A percentile compares a stretch with the other conserved stretches of the same genome.
Evolutionary conservation across 1,284 basidiomycete species (phyloP).

Genomic region (Ceratobasidium sp.): DNA sequence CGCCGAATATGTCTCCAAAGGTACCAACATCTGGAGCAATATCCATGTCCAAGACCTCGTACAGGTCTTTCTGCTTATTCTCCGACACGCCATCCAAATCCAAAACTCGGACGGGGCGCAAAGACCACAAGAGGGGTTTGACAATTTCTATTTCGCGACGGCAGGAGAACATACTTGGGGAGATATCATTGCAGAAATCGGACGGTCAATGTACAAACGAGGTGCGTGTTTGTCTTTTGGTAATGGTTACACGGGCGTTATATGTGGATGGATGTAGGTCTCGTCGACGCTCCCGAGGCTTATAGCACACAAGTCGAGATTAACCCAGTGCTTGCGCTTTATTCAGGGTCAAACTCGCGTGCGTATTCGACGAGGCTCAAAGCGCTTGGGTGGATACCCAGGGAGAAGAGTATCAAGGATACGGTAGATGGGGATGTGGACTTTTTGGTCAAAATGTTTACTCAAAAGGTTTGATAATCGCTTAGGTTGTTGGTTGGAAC

Average conservation of each 20-base stretch:
- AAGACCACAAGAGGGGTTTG: neutral
- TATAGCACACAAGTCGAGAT: neutral
- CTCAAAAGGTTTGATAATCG: neutral
- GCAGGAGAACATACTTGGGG: neutral
- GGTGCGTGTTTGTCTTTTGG: neutral
- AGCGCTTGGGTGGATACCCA: conserved; percentile 6
- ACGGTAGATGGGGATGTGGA: conserved; percentile 3
- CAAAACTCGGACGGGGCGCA: neutral
- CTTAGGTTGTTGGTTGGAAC: neutral
- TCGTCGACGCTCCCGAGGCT: neutral
- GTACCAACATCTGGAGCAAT: conserved; percentile 18
- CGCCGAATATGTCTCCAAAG: conserved; percentile 1
- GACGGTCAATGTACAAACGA: neutral
- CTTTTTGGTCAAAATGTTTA: conserved; percentile 1
- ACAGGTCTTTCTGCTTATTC: neutral
- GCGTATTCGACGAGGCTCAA: conserved; percentile 9
- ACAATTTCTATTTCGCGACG: conserved; percentile 9
- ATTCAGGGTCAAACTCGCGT: conserved; percentile 8
- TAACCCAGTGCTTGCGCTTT: neutral
- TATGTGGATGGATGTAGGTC: neutral
- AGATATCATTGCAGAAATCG: neutral
- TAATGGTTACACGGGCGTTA: neutral
- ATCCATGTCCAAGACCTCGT: conserved; percentile 14
- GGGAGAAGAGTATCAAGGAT: conserved; percentile 18
- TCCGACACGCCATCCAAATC: neutral